These are phyloP conservation scores for Monosporascus sp. DNA, from an alignment of 2,329 filamentous ascomycete species.

Conservation along the genomic window DNA sequence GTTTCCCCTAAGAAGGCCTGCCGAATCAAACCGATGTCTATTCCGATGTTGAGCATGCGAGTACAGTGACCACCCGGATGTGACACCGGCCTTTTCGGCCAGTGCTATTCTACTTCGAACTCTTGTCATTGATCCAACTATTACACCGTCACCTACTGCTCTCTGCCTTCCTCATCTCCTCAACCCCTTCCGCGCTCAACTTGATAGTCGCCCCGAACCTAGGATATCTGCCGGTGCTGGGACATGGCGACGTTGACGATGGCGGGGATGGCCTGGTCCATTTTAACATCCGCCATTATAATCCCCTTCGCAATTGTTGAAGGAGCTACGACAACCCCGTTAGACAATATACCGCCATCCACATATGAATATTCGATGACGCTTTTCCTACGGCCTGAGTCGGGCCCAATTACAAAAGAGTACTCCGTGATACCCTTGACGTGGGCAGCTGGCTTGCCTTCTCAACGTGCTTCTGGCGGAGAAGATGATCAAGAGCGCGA, in stretches of 20 bases:
- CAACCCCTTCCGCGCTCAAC: constrained; percentile 1
- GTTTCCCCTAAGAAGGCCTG: neutral
- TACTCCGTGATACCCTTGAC: constrained; percentile 25
- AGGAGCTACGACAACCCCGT: constrained; percentile 19
- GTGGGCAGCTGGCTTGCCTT: constrained; percentile 15
- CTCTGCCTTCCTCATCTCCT: neutral
- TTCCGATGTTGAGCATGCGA: neutral
- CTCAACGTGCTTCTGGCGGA: constrained; percentile 6
- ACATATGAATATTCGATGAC: constrained; percentile 16
- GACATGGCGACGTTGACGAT: constrained; percentile 34
- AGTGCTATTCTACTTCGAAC: neutral
- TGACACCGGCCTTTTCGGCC: neutral
- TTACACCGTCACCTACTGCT: neutral
- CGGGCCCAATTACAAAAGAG: constrained; percentile 8
- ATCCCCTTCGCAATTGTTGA: constrained; percentile 29
- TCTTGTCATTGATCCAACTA: neutral
- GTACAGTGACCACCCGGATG: neutral
- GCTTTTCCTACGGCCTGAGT: constrained; percentile 11
- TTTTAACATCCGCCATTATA: constrained; percentile 26
- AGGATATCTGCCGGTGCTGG: neutral
- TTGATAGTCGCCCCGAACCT: neutral
- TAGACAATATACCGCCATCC: constrained; percentile 11
- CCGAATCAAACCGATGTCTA: neutral
- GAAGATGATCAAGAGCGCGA: constrained; percentile 7
- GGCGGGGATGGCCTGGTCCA: constrained; percentile 28